Percentiles rank a stretch among this genome's conserved stretches.
phyloP scores from a whole-genome alignment of 139 green algal genomes.

The Spirogloea muscicola region DNA sequence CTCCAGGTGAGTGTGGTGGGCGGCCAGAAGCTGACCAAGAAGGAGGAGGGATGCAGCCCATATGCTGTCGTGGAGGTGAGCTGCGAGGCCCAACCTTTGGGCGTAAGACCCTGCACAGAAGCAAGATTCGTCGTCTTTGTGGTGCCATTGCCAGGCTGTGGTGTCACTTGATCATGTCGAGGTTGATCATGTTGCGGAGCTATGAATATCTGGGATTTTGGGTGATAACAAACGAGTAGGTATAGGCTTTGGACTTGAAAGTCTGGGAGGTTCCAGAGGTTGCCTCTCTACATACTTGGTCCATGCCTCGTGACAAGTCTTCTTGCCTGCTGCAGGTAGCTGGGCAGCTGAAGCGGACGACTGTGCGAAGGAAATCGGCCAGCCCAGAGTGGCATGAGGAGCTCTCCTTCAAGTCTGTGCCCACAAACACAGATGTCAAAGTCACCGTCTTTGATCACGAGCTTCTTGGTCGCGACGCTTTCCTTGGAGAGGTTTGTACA shows the following conservation, averaged over 20 bases:
- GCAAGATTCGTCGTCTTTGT: no score
- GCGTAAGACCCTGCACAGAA: no score
- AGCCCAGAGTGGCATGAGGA: neutral
- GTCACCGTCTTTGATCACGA: neutral
- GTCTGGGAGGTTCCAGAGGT: no score
- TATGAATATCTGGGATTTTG: no score
- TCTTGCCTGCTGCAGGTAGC: neutral
- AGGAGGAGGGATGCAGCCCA: neutral
- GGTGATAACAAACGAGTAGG: no score
- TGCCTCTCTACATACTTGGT: no score
- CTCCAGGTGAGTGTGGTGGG: neutral
- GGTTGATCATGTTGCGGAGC: no score
- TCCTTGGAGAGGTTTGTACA: constrained; percentile 2
- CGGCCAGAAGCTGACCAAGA: neutral
- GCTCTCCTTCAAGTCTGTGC: neutral
- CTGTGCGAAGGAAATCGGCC: neutral
- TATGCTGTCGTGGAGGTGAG: neutral
- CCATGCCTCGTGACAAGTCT: no score
- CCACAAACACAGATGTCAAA: neutral
- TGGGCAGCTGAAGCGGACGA: neutral
- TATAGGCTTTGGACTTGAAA: no score
- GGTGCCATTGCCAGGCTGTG: no score
- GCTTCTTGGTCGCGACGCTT: neutral
- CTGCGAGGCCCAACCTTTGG: no score
- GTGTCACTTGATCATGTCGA: no score